Evolutionary conservation across 495 filamentous ascomycete genomes (phyloP).

Genomic region (Xanthoparmelia taractica): DNA sequence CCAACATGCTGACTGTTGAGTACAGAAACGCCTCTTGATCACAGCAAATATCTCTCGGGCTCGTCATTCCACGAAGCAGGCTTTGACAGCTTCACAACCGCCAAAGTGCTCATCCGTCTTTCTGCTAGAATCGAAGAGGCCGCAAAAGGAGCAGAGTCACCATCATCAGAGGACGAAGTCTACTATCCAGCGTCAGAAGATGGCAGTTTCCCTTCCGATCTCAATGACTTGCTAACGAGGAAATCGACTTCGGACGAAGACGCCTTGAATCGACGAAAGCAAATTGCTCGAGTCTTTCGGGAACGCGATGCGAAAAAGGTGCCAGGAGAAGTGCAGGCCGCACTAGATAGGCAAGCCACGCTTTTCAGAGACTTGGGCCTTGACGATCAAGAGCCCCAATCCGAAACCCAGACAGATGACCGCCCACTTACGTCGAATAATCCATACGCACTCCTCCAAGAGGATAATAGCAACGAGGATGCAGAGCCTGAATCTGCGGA

Average conservation of each 20-base stretch:
- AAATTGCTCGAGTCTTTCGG: background rate
- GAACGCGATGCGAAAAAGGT: background rate
- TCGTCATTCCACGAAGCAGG: slow-evolving; percentile 58
- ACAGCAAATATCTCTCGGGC: slow-evolving; percentile 42
- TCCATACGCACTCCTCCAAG: slow-evolving; percentile 8
- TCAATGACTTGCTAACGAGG: background rate
- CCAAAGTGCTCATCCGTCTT: slow-evolving; percentile 55
- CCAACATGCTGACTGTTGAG: slow-evolving; percentile 14
- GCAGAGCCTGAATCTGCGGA: background rate
- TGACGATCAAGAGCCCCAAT: background rate
- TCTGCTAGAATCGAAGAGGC: slow-evolving; percentile 42
- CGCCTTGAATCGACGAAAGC: background rate
- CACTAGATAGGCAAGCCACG: background rate
- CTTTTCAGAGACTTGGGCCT: slow-evolving; percentile 1
- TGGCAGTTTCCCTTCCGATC: background rate
- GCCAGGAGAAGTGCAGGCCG: background rate
- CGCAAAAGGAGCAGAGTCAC: slow-evolving; percentile 22
- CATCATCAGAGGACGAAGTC: slow-evolving; percentile 13
- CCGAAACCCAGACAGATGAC: background rate
- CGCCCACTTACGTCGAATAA: background rate
- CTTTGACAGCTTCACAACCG: slow-evolving; percentile 65
- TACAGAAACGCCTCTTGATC: slow-evolving; percentile 35
- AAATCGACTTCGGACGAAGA: slow-evolving; percentile 3
- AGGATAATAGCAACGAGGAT: background rate
- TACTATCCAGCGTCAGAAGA: slow-evolving; percentile 16